Base-by-base conservation (phyloP, 768 basidiomycete species). In the Phallus indusiatus region DNA sequence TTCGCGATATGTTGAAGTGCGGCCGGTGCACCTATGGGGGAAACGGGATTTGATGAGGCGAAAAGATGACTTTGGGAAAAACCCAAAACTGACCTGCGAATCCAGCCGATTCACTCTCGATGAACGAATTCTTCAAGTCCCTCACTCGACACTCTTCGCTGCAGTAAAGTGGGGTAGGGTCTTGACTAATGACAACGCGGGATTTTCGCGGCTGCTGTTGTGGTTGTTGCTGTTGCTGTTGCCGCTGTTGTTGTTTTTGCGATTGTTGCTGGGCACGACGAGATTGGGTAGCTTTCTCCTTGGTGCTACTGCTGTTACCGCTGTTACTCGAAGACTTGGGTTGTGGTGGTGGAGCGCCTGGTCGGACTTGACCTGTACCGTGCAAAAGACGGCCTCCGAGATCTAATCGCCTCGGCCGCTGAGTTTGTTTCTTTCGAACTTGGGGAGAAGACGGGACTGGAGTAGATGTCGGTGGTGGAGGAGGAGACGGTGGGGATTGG, bases 121-220 rank as follows among this genome's bases (percentile, higher is more conserved):
- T 33, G 20, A 61, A 51, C 1, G 48, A 28, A 35, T 55, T 56
- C 57, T 63, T 73, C 64, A 83, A 67, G 69, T 91, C 89, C 46
- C 73, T 72, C 47, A 83, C 69, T 61, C 80, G 76, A 68, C 89
- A 92, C 66, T 85, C 80, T 62, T 88, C 86, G 0, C 88, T 90
- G 72, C 89, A 92, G 73, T 92, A 91, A 60, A 91, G 78, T 18
- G 88, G 88, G 1, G 81, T 82, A n/a, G 87, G 88, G 1, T 77
- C 76, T 69, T 87, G 87, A 73, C 89, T 87, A 73, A 90, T 90
- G 72, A 89, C 76, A 11, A 82, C 82, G 50, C 82, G 82, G 47
- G 79, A 42, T 76, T 67, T 81, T 80, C 35, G 66, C 68, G 18
- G 66, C 11, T 47, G 67, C 61, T 3, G 68, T 56, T 20, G 61